These are phyloP conservation scores for Senecio squalidus DNA, from an alignment of 140 eudicot species.

Conservation along the genomic window DNA sequence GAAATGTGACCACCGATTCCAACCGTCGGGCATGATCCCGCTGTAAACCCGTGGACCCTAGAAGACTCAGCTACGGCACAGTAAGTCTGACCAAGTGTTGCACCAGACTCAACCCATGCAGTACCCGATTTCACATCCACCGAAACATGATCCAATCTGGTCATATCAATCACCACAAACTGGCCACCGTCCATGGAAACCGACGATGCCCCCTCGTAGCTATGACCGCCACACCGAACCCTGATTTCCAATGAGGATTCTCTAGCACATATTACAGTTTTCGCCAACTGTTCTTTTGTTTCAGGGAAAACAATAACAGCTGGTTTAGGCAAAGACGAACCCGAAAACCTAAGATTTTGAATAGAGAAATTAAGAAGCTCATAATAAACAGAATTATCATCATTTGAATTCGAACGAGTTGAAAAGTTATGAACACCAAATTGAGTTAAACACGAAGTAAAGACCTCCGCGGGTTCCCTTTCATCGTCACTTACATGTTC, in stretches of 20 bases:
- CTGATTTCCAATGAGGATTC: conserved; percentile 35
- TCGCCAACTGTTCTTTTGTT: conserved; percentile 42
- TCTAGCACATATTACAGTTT: conserved; percentile 40
- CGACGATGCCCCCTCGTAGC: conserved; percentile 74
- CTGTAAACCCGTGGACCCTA: conserved; percentile 54
- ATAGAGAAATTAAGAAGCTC: conserved; percentile 55
- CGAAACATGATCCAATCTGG: conserved; percentile 36
- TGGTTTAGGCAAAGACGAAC: conserved; percentile 46
- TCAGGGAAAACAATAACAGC: conserved; percentile 56
- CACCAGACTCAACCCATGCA: conserved; percentile 90
- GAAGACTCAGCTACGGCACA: conserved; percentile 42
- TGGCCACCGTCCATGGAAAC: conserved; percentile 37
- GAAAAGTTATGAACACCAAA: conserved; percentile 50
- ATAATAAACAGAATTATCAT: conserved; percentile 29
- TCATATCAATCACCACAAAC: conserved; percentile 67
- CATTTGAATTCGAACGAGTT: conserved; percentile 27
- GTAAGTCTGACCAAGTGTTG: conserved; percentile 68
- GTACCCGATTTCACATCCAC: conserved; percentile 41
- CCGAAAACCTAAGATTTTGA: conserved; percentile 67
- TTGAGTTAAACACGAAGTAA: conserved; percentile 39
- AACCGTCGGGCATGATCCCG: conserved; percentile 76
- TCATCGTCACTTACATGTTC: conserved; percentile 3
- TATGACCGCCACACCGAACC: conserved; percentile 80
- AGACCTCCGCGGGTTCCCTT: conserved; percentile 13
- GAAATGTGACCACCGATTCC: conserved; percentile 78